Percentiles rank a stretch among this genome's conserved stretches.
Conservation (phyloP, 306 rosid genomes). For the Canavalia ensiformis region DNA sequence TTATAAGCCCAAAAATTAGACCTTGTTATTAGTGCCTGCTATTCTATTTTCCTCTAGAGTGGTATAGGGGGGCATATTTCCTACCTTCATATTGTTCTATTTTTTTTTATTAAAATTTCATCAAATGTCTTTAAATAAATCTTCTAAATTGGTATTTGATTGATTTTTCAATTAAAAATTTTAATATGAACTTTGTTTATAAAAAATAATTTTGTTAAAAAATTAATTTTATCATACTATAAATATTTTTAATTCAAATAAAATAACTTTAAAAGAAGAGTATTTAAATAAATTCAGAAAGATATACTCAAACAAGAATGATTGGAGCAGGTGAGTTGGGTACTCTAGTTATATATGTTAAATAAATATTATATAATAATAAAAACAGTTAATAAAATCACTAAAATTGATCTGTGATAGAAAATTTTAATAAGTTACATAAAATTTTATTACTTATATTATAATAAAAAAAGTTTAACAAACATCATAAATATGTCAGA, state of each 20-base stretch:
- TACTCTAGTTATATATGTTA: not conserved
- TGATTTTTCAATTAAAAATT: too few relatives aligned
- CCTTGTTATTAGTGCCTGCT: not conserved
- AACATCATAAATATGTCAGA: not conserved
- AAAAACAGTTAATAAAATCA: too few relatives aligned
- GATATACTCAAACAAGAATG: not conserved
- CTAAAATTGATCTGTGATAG: too few relatives aligned
- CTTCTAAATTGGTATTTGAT: too few relatives aligned
- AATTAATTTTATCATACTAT: too few relatives aligned
- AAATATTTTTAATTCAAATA: too few relatives aligned
- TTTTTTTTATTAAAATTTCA: conserved; percentile 20
- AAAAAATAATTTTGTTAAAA: too few relatives aligned
- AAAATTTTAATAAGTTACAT: too few relatives aligned
- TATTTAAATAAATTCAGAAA: not conserved
- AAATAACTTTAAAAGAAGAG: not conserved
- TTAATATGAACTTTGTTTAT: too few relatives aligned
- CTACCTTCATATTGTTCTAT: not conserved
- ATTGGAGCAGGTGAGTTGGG: conserved; percentile 32
- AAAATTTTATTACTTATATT: not conserved
- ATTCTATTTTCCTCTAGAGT: conserved; percentile 8
- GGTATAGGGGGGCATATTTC: conserved; percentile 16
- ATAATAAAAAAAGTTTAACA: conserved; percentile 18
- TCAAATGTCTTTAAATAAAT: not conserved
- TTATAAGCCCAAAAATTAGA: conserved; percentile 19
- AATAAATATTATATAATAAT: too few relatives aligned